A percentile compares a stretch with the other conserved stretches of the same genome.
phyloP scores from a whole-genome alignment of 2,329 filamentous ascomycete genomes.

The Ceratocystis eucalypticola region DNA sequence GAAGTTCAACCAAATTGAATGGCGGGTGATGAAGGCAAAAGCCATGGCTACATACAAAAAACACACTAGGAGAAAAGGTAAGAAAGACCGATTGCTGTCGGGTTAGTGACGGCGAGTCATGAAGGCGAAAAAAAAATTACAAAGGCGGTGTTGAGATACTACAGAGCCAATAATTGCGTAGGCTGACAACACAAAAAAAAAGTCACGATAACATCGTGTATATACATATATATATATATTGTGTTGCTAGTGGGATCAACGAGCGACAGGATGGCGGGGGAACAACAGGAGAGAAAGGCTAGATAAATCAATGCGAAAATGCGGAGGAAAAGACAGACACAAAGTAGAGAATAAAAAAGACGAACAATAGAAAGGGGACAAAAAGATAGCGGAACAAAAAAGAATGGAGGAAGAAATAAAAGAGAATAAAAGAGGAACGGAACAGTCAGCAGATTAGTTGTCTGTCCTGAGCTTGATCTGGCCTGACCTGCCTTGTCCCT shows the following conservation, averaged over 20 bases:
- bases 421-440: background rate
- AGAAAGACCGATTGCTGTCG: background rate
- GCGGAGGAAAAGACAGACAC: background rate
- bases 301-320: background rate
- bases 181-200: background rate
- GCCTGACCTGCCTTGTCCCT: background rate
- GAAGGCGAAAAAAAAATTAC: background rate
- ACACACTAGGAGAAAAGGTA: background rate
- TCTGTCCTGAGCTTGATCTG: too few species aligned
- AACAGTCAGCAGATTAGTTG: background rate
- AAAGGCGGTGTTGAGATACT: background rate
- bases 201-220: background rate
- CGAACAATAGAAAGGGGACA: background rate
- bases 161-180: too few species aligned
- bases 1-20: too few species aligned
- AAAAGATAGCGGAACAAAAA: background rate
- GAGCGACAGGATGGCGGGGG: background rate
- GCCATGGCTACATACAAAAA: too few species aligned
- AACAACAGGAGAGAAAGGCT: slow-evolving; percentile 3
- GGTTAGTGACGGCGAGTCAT: background rate
- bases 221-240: background rate
- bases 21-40: too few species aligned
- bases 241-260: background rate
- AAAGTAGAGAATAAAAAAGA: background rate
- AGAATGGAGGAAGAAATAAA: background rate